These are phyloP conservation scores for Phoma sp. DNA, from an alignment of 2,329 filamentous ascomycete genomes.

Conservation along the genomic window DNA sequence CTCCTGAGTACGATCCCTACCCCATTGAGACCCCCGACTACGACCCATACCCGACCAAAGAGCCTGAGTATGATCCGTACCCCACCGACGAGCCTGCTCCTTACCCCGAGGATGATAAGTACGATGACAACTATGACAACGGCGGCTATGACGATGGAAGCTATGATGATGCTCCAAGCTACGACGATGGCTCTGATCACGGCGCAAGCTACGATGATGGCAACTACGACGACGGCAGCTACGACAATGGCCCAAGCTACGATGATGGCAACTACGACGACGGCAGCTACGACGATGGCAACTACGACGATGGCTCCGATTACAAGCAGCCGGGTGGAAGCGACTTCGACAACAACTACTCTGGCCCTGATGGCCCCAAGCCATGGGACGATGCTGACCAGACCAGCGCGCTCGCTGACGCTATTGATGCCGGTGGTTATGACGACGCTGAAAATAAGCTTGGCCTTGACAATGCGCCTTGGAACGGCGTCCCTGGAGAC, in stretches of 20 bases:
- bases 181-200: neutral
- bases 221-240: neutral
- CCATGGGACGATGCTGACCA: conserved; percentile 11
- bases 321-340: neutral
- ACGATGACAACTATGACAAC: too few relatives aligned
- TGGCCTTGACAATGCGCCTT: conserved; percentile 3
- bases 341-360: conserved; percentile 13
- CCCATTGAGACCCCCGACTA: neutral
- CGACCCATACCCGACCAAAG: neutral
- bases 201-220: neutral
- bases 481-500: conserved; percentile 3
- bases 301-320: conserved; percentile 1
- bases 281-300: neutral
- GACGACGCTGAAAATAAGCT: neutral
- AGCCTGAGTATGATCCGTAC: neutral
- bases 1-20: neutral
- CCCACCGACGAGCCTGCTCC: neutral
- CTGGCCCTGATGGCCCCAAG: conserved; percentile 5
- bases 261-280: conserved; percentile 3
- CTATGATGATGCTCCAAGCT: too few relatives aligned
- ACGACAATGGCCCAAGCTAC: neutral
- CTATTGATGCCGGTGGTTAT: conserved; percentile 1
- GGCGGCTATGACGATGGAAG: too few relatives aligned
- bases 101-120: neutral
- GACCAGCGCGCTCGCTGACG: conserved; percentile 8